These are phyloP conservation scores for Diaporthe velutina DNA, from an alignment of 2,329 filamentous ascomycete genomes.

Conservation along the genomic window DNA sequence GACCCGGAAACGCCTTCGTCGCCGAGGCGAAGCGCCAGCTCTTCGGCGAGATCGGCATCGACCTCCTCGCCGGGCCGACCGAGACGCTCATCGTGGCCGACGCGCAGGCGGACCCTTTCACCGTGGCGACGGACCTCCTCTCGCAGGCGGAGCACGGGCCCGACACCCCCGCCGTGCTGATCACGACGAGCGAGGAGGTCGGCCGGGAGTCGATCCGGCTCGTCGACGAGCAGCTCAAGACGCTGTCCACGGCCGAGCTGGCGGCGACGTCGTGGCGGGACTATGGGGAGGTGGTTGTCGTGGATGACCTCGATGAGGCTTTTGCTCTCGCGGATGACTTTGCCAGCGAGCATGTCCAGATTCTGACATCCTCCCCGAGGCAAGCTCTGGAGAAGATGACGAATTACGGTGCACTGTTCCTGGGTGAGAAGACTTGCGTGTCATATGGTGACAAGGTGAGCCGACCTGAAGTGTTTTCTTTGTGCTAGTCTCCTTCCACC, in stretches of 20 bases:
- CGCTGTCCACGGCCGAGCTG: conserved; percentile 57
- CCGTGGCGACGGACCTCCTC: conserved; percentile 59
- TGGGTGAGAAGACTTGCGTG: conserved; percentile 65
- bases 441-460: conserved; percentile 65
- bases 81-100: conserved; percentile 66
- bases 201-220: conserved; percentile 53
- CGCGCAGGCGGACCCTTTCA: conserved; percentile 58
- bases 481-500: background rate
- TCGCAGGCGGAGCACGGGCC: conserved; percentile 66
- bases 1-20: conserved; percentile 67
- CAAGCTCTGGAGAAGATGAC: conserved; percentile 64
- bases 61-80: conserved; percentile 66
- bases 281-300: conserved; percentile 61
- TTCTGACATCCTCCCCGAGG: conserved; percentile 56
- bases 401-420: conserved; percentile 63
- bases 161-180: conserved; percentile 63
- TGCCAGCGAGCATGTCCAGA: conserved; percentile 65
- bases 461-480: background rate
- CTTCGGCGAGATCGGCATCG: conserved; percentile 67
- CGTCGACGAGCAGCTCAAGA: conserved; percentile 54
- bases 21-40: conserved; percentile 67
- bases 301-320: conserved; percentile 55
- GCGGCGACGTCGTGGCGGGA: conserved; percentile 59
- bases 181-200: conserved; percentile 59
- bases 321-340: conserved; percentile 60